Percentiles rank a stretch among this genome's conserved stretches.
Conservation (phyloP, 2,329 filamentous ascomycete species). For the Aspergillus nomiae region DNA sequence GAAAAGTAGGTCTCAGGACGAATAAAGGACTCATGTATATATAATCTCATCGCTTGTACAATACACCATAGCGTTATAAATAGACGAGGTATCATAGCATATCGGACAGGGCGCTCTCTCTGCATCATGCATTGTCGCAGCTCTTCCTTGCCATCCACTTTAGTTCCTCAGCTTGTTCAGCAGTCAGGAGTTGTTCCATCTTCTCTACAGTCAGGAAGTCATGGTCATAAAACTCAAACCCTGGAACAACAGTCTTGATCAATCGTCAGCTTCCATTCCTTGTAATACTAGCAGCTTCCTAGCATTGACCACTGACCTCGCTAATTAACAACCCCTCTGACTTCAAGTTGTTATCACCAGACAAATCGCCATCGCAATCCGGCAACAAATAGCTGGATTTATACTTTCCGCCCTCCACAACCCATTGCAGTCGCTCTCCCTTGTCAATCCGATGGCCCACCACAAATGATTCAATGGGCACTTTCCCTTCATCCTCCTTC, state of each 20-base stretch:
- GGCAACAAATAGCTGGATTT: slow-evolving; percentile 65
- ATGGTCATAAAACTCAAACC: slow-evolving; percentile 68
- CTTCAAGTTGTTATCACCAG: slow-evolving; percentile 28
- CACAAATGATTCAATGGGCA: slow-evolving; percentile 63
- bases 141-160: slow-evolving; percentile 29
- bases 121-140: neutral
- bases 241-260: slow-evolving; percentile 61
- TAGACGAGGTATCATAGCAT: neutral
- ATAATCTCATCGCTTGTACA: neutral
- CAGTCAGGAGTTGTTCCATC: slow-evolving; percentile 55
- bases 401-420: slow-evolving; percentile 68
- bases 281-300: slow-evolving; percentile 11
- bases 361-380: slow-evolving; percentile 36
- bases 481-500: slow-evolving; percentile 32
- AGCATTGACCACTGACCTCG: slow-evolving; percentile 45
- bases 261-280: neutral
- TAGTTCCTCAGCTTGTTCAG: slow-evolving; percentile 54
- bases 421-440: slow-evolving; percentile 68
- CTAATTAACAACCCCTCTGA: slow-evolving; percentile 63
- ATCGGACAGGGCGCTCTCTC: neutral
- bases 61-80: neutral
- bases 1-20: slow-evolving; percentile 19
- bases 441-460: slow-evolving; percentile 60
- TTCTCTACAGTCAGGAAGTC: slow-evolving; percentile 61
- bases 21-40: slow-evolving; percentile 19